A percentile compares a stretch with the other conserved stretches of the same genome.
Conservation (phyloP, 164 flowering plant genomes). For the Nymphaea thermarum region DNA sequence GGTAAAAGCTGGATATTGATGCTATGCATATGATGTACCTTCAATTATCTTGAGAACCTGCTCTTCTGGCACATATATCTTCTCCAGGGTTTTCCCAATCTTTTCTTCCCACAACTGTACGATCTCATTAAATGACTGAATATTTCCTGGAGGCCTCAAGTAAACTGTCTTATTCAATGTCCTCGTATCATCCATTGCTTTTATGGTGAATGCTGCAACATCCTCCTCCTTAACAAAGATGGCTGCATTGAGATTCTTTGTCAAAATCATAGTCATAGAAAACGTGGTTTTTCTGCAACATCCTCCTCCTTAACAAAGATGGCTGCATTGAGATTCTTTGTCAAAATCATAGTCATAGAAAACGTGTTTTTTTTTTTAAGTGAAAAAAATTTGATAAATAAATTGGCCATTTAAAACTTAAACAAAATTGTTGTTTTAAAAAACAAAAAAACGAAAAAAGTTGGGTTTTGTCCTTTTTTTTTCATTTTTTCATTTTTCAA, state of each 20-base stretch:
- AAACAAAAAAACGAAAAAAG: no score
- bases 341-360: background rate
- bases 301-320: constrained; percentile 55
- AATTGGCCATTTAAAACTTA: no score
- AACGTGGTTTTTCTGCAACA: no score
- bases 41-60: constrained; percentile 47
- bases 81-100: constrained; percentile 59
- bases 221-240: constrained; percentile 64
- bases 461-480: no score
- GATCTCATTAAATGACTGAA: constrained; percentile 68
- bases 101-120: constrained; percentile 76
- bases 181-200: constrained; percentile 66
- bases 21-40: constrained; percentile 25
- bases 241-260: constrained; percentile 19
- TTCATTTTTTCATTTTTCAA: no score
- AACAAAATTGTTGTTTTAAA: no score
- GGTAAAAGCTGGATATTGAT: background rate
- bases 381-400: no score
- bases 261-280: background rate
- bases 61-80: constrained; percentile 39
- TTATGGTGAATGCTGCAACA: constrained; percentile 72
- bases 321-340: constrained; percentile 19
- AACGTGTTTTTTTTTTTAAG: no score
- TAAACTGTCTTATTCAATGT: constrained; percentile 56
- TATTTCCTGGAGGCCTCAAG: constrained; percentile 78